Evolutionary conservation across 306 rosid genomes (phyloP), one percentile per base, ranked within the genome.

Genomic region (Sechiopsis laciniata): DNA sequence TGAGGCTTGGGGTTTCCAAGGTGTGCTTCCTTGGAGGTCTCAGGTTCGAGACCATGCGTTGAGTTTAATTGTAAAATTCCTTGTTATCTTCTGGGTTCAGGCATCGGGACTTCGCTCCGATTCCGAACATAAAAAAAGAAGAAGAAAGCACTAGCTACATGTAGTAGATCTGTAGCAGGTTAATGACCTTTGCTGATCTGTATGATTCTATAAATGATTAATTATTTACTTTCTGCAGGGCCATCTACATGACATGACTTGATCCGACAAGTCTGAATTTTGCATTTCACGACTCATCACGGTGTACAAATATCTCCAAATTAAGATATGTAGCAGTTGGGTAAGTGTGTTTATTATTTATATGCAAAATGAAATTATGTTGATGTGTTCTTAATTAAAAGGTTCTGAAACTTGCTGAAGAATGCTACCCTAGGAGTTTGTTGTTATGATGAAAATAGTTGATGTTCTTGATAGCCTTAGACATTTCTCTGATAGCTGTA

Each of bases 161-260:
- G 16, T 17, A 40, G 24, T 40, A 40, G 26, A 64, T 64, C 24
- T 64, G 51, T 37, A 64, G 52, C 26, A 63, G 52, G 52, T 37
- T 42, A 64, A 37, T 37, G 12, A 10, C 52, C 9, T 8, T n/a
- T n/a, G 13, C 2, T 37, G 52, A 37, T 40, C 16, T 40, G 29
- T 65, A 2, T 1, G 8, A 64, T n/a, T 40, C 52, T 40, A 40
- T 26, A 37, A 15, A 17, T 64, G 53, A 64, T 40, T 65, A 65
- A n/a, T 40, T 3, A 16, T 40, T 40, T 40, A n/a, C 53, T 42
- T 65, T 40, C 53, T 65, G 29, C 71, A 65, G 71, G 71, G 71
- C 71, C 32, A 4, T 9, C 71, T 26, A 32, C 37, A 32, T 32
- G 10, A 40, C 29, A 37, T 65, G 21, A 65, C 26, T 4, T 8